These are phyloP conservation scores for Phytophthora pluvialis DNA, from an alignment of 352 stramenopile genomes.

Conservation along the genomic window DNA sequence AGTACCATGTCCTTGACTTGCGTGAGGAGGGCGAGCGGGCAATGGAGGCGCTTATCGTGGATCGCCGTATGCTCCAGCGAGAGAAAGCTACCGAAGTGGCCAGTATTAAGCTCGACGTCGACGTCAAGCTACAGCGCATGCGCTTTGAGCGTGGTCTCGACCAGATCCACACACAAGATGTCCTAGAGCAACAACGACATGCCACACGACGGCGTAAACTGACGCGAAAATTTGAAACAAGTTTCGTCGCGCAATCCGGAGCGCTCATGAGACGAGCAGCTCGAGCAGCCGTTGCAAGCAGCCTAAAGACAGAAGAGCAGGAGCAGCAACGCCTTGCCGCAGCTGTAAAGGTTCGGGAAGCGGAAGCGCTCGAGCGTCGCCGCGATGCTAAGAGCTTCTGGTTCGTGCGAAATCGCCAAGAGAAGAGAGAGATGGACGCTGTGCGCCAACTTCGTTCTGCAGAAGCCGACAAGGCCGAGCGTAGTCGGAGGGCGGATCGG, in stretches of 20 bases:
- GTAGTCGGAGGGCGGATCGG: constrained; percentile 29
- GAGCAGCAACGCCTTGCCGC: constrained; percentile 37
- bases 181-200: constrained; percentile 60
- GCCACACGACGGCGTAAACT: constrained; percentile 45
- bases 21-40: constrained; percentile 71
- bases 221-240: constrained; percentile 56
- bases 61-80: constrained; percentile 69
- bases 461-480: constrained; percentile 32
- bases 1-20: constrained; percentile 59
- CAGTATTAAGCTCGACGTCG: constrained; percentile 64
- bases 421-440: constrained; percentile 39
- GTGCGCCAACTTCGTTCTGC: constrained; percentile 33
- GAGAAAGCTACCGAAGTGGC: constrained; percentile 65
- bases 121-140: constrained; percentile 72
- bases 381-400: constrained; percentile 75
- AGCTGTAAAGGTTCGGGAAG: constrained; percentile 39
- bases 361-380: constrained; percentile 44
- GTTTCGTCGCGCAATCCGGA: constrained; percentile 62
- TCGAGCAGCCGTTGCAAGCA: constrained; percentile 45
- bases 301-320: constrained; percentile 39
- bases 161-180: constrained; percentile 48
- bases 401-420: constrained; percentile 65
- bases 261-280: constrained; percentile 73
- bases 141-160: constrained; percentile 63
- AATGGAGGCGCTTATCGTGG: constrained; percentile 69